Percentiles rank a stretch among this genome's conserved stretches.
Evolutionary conservation across 164 flowering plant species (phyloP).

Genomic region (Aristolochia contorta): DNA sequence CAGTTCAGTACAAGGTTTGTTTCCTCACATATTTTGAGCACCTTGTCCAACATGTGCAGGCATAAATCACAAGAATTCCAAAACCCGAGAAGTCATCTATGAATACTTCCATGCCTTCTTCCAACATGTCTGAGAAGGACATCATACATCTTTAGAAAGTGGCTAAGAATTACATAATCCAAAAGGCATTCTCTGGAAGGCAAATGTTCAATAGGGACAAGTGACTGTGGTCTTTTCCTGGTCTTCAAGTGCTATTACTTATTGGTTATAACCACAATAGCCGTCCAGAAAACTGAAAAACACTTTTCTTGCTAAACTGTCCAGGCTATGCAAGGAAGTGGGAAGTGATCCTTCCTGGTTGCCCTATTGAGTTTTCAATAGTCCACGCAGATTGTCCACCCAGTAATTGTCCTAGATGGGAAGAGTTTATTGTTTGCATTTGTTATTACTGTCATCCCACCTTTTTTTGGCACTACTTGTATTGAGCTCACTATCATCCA

Average conservation of each 20-base stretch:
- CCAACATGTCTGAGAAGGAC: no score
- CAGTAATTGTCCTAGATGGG: neutral
- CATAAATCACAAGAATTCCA: neutral
- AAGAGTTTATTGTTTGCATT: neutral
- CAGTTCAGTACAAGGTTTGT: no score
- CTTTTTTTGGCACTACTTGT: neutral
- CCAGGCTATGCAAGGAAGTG: no score
- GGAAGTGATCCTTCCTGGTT: neutral
- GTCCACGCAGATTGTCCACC: neutral
- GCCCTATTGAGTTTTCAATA: neutral
- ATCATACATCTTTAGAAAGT: no score
- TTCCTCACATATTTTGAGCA: neutral
- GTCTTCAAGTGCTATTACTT: neutral
- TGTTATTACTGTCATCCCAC: neutral
- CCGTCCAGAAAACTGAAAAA: neutral
- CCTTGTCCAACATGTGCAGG: neutral
- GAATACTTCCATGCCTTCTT: no score
- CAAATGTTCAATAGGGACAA: constrained; percentile 1
- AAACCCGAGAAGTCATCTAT: constrained; percentile 4
- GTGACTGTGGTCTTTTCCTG: constrained; percentile 3
- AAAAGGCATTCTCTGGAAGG: no score
- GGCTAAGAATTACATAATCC: no score
- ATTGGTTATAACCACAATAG: no score
- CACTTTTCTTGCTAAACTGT: neutral
- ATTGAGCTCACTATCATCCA: neutral